These are phyloP conservation scores for Dictyostelium gargantuum DNA, from an alignment of 208 protist genomes.

Conservation along the genomic window DNA sequence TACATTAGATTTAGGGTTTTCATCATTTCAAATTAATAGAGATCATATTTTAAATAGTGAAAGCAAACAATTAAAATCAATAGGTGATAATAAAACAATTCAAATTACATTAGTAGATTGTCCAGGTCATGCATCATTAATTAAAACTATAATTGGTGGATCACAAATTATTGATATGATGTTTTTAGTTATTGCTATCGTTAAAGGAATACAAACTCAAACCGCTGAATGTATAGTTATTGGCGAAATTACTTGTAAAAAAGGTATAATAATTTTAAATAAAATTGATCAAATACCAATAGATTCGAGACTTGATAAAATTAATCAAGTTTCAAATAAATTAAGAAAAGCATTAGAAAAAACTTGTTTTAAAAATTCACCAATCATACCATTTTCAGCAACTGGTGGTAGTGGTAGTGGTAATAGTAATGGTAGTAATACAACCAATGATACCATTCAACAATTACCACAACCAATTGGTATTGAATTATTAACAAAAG, in stretches of 20 bases:
- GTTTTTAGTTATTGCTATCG: conserved; percentile 96
- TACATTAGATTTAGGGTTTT: conserved; percentile 98
- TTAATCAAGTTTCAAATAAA: conserved; percentile 70
- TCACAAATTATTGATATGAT: conserved; percentile 99
- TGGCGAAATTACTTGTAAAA: conserved; percentile 88
- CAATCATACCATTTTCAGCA: not conserved
- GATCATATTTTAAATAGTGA: not conserved
- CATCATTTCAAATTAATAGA: conserved; percentile 81
- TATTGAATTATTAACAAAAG: not conserved
- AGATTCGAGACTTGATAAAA: conserved; percentile 60
- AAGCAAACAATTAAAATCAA: not conserved
- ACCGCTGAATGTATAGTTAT: conserved; percentile 94
- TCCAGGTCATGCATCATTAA: conserved; percentile 98
- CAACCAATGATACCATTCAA: not conserved
- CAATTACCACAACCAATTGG: not conserved
- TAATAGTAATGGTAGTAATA: not conserved
- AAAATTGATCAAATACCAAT: conserved; percentile 93
- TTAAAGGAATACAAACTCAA: conserved; percentile 98
- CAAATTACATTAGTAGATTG: conserved; percentile 98
- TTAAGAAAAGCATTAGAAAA: conserved; percentile 57
- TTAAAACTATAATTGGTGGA: conserved; percentile 96
- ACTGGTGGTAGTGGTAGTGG: not conserved
- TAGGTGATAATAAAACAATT: conserved; percentile 75
- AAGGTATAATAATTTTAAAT: conserved; percentile 95
- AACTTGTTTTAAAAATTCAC: conserved; percentile 32